Evolutionary conservation across 371 early-diverging fungal genomes (phyloP).

Genomic region (Apophysomyces elegans): DNA sequence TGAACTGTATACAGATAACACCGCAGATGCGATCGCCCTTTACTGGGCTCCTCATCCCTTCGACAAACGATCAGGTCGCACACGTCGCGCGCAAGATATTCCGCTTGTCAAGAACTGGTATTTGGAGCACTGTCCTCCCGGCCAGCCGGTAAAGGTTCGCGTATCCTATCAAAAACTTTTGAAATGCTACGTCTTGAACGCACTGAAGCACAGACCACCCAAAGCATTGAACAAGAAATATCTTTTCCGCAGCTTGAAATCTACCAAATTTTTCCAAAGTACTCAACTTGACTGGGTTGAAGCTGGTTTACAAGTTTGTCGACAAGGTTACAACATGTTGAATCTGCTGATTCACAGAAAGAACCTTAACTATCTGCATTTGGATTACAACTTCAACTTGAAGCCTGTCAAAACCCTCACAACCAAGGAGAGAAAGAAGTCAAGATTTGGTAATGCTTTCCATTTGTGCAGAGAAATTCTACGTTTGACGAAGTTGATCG

Average conservation of each 20-base stretch:
- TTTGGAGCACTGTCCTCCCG: constrained; percentile 93
- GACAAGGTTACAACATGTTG: constrained; percentile 99
- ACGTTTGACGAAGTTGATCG: constrained; percentile 96
- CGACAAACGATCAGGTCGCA: constrained; percentile 89
- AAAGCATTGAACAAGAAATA: constrained; percentile 91
- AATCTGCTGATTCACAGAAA: constrained; percentile 97
- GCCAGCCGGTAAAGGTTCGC: constrained; percentile 96
- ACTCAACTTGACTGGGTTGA: constrained; percentile 99
- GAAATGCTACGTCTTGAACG: constrained; percentile 89
- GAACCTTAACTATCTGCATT: constrained; percentile 94
- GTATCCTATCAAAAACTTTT: constrained; percentile 98
- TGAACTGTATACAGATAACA: constrained; percentile 88
- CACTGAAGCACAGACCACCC: constrained; percentile 85
- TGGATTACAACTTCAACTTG: constrained; percentile 99
- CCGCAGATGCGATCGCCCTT: constrained; percentile 88
- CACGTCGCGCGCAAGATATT: constrained; percentile 94
- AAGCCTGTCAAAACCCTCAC: constrained; percentile 98
- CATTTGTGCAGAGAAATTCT: constrained; percentile 96
- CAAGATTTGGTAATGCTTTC: constrained; percentile 98
- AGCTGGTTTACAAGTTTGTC: constrained; percentile 96
- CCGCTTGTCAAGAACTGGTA: constrained; percentile 98
- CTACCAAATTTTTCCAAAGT: constrained; percentile 98
- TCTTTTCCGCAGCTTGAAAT: constrained; percentile 91
- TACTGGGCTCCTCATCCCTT: constrained; percentile 99
- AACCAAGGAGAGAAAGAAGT: constrained; percentile 99